Base-by-base conservation (phyloP, 2,329 filamentous ascomycete species). In the Coniochaeta pulveracea region DNA sequence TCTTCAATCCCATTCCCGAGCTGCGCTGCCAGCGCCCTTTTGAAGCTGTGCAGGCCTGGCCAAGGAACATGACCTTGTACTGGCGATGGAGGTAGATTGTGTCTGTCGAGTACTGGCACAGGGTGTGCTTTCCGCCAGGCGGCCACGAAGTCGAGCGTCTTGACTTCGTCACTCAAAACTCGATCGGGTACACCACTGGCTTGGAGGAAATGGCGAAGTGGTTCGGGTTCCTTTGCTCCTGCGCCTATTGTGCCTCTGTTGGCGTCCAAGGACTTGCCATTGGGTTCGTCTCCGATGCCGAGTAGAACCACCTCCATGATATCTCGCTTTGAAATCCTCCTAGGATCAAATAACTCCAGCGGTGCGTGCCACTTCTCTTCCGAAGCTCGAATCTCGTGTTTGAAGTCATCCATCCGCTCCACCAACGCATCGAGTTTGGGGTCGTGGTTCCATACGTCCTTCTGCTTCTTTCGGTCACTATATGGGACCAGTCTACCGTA, bases 161-260 rank as follows among this genome's bases (percentile, higher is more conserved):
- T 23, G 8, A 0, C 22, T 11, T 24, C 19, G 21, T 22, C 33
- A 10, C 26, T 8, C 16, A 30, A 21, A 19, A 35, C 22, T n/a
- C n/a, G 15, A 18, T n/a, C 14, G 18, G 17, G 21, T 10, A 35
- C n/a, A 17, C 33, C 27, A 15, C 14, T 30, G 14, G 18, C 25
- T 19, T 14, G 18, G 21, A 30, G 15, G 14, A 26, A n/a, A 15
- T 26, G 11, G 22, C 9, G 3, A 24, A 24, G 22, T 9, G 22
- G 22, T 9, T n/a, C 22, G 9, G 22, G 22, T n/a, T n/a, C 9
- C 9, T n/a, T 24, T 24, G 9, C 22, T 24, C n/a, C 9, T 24
- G 9, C 22, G 22, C 9, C 22, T 24, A n/a, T n/a, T 24, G 22
- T n/a, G n/a, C n/a, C 22, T 24, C 22, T 11, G 58, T 10, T 14